A percentile compares a stretch with the other conserved stretches of the same genome.
These are phyloP conservation scores for Paecilomyces variotii DNA, from an alignment of 2,329 filamentous ascomycete genomes.

Conservation along the genomic window DNA sequence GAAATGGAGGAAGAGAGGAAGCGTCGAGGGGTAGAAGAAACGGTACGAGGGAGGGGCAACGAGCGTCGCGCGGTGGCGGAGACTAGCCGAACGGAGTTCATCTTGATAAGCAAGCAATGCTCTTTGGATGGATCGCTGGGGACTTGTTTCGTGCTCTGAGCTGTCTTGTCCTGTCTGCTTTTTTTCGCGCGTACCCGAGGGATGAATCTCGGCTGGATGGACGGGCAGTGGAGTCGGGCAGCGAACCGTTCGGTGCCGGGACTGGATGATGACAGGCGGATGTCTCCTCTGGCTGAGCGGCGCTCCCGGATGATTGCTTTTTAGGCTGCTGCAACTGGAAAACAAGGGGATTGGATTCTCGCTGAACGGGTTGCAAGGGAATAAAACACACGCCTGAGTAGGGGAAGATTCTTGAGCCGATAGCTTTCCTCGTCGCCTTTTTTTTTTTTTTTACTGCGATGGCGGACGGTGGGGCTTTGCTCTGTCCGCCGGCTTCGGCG, in stretches of 20 bases:
- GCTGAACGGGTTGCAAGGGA: neutral
- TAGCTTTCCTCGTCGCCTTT: neutral
- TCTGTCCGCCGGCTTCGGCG: neutral
- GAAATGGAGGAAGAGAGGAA: slow-evolving; percentile 1
- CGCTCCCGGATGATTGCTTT: neutral
- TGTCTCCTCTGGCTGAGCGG: neutral
- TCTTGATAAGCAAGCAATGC: slow-evolving; percentile 11
- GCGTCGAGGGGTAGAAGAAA: slow-evolving; percentile 11
- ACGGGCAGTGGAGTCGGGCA: slow-evolving; percentile 21
- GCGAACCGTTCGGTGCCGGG: slow-evolving; percentile 1
- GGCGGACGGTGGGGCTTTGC: neutral
- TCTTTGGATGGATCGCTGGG: slow-evolving; percentile 1
- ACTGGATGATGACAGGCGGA: slow-evolving; percentile 2
- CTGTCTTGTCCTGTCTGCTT: slow-evolving; percentile 12
- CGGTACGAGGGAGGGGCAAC: slow-evolving; percentile 16
- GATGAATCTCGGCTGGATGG: slow-evolving; percentile 27
- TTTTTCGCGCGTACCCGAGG: slow-evolving; percentile 21
- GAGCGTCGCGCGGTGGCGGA: slow-evolving; percentile 32
- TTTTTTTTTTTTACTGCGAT: neutral
- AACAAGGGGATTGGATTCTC: neutral
- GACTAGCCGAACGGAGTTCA: slow-evolving; percentile 31
- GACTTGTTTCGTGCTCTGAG: slow-evolving; percentile 1
- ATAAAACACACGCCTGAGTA: neutral
- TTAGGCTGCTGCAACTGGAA: neutral
- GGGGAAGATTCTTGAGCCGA: neutral